A percentile compares a stretch with the other conserved stretches of the same genome.
These are phyloP conservation scores for Mucuna pruriens DNA, from an alignment of 306 rosid species.

Conservation along the genomic window DNA sequence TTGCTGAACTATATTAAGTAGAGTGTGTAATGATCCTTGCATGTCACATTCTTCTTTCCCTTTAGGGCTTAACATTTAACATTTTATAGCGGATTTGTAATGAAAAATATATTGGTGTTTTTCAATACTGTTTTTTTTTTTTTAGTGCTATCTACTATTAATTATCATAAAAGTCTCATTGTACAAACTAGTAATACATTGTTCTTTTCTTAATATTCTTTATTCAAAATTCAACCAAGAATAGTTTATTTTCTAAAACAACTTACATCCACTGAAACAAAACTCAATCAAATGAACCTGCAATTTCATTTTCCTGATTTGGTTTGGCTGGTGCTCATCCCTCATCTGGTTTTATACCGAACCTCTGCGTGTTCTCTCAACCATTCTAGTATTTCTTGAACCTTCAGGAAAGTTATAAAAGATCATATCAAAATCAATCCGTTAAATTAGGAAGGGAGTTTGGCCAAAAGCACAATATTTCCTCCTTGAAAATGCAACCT, in stretches of 20 bases:
- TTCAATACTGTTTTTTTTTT: not conserved
- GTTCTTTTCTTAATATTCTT: constrained; percentile 18
- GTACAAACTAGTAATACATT: not conserved
- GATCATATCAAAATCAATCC: constrained; percentile 12
- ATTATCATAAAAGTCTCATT: not conserved
- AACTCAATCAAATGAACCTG: constrained; percentile 33
- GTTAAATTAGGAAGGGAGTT: not conserved
- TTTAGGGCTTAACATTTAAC: constrained; percentile 29
- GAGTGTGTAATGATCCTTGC: constrained; percentile 24
- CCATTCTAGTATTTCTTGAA: constrained; percentile 97
- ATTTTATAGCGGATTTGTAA: not conserved
- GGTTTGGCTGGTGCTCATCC: constrained; percentile 18
- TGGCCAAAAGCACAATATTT: not conserved
- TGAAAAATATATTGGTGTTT: not conserved
- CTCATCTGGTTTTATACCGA: constrained; percentile 66
- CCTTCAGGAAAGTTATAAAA: constrained; percentile 55
- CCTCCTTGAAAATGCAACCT: constrained; percentile 25
- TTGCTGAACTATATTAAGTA: not conserved
- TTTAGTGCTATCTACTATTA: not conserved
- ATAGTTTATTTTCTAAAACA: constrained; percentile 29
- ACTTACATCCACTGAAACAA: constrained; percentile 41
- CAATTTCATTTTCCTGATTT: constrained; percentile 22
- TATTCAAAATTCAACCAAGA: constrained; percentile 37
- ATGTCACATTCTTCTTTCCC: constrained; percentile 19
- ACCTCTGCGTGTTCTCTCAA: constrained; percentile 81